These are phyloP conservation scores for Pythium volutum DNA, from an alignment of 352 stramenopile genomes.

Conservation along the genomic window DNA sequence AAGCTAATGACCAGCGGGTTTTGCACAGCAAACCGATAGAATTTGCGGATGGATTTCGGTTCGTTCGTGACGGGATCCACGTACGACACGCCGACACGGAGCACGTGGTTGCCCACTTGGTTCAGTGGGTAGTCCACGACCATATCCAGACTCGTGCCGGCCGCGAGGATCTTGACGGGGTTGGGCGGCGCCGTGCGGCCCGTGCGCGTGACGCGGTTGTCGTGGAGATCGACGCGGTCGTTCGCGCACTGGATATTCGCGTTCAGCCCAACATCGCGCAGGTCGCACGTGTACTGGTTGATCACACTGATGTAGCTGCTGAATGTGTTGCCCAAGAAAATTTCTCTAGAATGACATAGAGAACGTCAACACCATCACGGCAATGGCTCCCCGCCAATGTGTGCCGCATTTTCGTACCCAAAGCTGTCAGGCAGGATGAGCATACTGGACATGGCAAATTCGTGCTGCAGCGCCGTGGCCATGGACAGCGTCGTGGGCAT, in stretches of 20 bases:
- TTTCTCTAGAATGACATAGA: conserved; percentile 47
- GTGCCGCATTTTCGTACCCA: conserved; percentile 42
- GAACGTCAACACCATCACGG: too few relatives aligned
- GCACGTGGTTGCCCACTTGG: conserved; percentile 85
- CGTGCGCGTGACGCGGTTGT: conserved; percentile 70
- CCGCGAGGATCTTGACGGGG: conserved; percentile 60
- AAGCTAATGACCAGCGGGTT: conserved; percentile 88
- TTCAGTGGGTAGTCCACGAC: conserved; percentile 89
- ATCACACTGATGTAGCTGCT: conserved; percentile 93
- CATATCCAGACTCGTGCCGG: conserved; percentile 86
- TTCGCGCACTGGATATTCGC: conserved; percentile 87
- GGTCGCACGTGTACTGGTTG: conserved; percentile 82
- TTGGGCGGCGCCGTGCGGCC: conserved; percentile 72
- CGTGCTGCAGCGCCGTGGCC: conserved; percentile 51
- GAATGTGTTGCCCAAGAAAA: conserved; percentile 91
- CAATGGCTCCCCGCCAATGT: too few relatives aligned
- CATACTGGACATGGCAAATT: conserved; percentile 86
- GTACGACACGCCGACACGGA: conserved; percentile 80
- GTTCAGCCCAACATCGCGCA: conserved; percentile 72
- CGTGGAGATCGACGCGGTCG: conserved; percentile 72
- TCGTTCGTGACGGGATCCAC: conserved; percentile 70
- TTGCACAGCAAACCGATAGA: conserved; percentile 90
- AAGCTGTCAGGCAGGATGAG: conserved; percentile 91
- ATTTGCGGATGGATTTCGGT: conserved; percentile 87
- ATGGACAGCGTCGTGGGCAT: conserved; percentile 57